Percentiles rank a stretch among this genome's conserved stretches.
Evolutionary conservation across 805 yeast genomes (phyloP).

Genomic region (Kodamaea hsintzibuensis): DNA sequence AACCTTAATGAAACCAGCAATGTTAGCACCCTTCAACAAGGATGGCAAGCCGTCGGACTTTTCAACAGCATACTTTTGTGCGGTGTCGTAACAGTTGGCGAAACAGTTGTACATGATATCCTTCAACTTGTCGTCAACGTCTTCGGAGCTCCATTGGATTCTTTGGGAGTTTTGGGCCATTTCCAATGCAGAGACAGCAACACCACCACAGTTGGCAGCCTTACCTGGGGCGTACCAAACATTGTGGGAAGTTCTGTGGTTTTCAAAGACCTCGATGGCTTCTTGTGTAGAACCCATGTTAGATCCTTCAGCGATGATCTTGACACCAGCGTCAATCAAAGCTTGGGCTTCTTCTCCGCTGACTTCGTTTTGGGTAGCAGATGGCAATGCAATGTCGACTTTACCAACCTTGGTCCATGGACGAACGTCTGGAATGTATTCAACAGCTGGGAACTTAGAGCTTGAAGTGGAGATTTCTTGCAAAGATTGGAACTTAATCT

Average conservation of each 20-base stretch:
- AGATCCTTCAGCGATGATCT: constrained; percentile 97
- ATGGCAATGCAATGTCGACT: constrained; percentile 95
- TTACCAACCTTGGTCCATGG: constrained; percentile 94
- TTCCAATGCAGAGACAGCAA: constrained; percentile 96
- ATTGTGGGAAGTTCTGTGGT: constrained; percentile 54
- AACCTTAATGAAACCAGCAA: constrained; percentile 98
- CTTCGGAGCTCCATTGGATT: constrained; percentile 85
- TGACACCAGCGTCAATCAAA: constrained; percentile 87
- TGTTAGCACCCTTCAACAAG: constrained; percentile 96
- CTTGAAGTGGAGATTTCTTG: constrained; percentile 59
- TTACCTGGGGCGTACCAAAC: constrained; percentile 99
- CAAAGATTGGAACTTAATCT: constrained; percentile 74
- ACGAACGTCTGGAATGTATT: constrained; percentile 89
- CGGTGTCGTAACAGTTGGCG: constrained; percentile 88
- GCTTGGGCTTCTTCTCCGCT: constrained; percentile 96
- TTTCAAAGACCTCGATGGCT: constrained; percentile 94
- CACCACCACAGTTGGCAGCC: constrained; percentile 99
- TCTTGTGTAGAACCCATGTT: constrained; percentile 99
- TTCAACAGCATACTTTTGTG: constrained; percentile 76
- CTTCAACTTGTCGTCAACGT: constrained; percentile 89
- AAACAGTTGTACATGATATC: constrained; percentile 91
- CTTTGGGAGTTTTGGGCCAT: constrained; percentile 99
- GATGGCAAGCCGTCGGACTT: constrained; percentile 73
- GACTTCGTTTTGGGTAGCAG: constrained; percentile 98
- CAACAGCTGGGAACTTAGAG: constrained; percentile 60